Evolutionary conservation across 352 stramenopile species (phyloP).

Genomic region (Phytophthora fragariaefolia): DNA sequence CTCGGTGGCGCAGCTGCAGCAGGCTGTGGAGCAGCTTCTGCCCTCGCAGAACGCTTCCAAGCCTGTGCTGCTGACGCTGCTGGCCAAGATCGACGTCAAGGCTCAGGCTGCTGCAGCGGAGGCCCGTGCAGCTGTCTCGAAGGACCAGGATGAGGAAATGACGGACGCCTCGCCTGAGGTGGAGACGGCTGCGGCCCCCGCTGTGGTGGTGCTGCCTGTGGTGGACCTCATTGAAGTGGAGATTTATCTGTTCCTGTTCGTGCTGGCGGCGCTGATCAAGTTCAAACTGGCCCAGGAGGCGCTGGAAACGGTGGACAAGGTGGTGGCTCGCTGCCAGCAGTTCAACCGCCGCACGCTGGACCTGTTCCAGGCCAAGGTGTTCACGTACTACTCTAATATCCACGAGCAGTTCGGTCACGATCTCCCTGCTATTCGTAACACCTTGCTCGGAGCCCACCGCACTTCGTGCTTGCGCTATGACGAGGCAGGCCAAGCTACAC

Average conservation of each 20-base stretch:
- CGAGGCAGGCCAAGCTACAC: constrained; percentile 90
- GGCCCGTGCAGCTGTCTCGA: constrained; percentile 9
- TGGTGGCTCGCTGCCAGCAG: constrained; percentile 69
- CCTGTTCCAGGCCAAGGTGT: constrained; percentile 80
- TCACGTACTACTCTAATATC: constrained; percentile 79
- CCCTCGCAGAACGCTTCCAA: constrained; percentile 72
- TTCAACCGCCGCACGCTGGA: constrained; percentile 87
- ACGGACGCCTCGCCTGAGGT: constrained; percentile 47
- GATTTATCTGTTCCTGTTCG: constrained; percentile 84
- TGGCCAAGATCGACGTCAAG: constrained; percentile 57
- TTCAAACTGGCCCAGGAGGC: constrained; percentile 66
- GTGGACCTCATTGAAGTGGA: constrained; percentile 88
- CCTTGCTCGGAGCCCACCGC: constrained; percentile 83
- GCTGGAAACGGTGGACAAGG: constrained; percentile 56
- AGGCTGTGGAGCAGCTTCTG: constrained; percentile 67
- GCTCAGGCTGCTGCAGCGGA: constrained; percentile 25
- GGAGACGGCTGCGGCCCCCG: constrained; percentile 20
- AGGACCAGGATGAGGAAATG: constrained; percentile 66
- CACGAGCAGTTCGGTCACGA: constrained; percentile 73
- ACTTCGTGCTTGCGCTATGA: constrained; percentile 91
- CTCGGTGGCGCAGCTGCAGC: constrained; percentile 62
- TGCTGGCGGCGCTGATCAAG: constrained; percentile 77
- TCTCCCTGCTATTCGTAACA: constrained; percentile 64
- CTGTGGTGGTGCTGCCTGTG: constrained; percentile 47
- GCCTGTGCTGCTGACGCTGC: constrained; percentile 51